Evolutionary conservation across 2,329 filamentous ascomycete species (phyloP), one percentile per base, ranked within the genome.

Genomic region (Aspergillus neoniger): DNA sequence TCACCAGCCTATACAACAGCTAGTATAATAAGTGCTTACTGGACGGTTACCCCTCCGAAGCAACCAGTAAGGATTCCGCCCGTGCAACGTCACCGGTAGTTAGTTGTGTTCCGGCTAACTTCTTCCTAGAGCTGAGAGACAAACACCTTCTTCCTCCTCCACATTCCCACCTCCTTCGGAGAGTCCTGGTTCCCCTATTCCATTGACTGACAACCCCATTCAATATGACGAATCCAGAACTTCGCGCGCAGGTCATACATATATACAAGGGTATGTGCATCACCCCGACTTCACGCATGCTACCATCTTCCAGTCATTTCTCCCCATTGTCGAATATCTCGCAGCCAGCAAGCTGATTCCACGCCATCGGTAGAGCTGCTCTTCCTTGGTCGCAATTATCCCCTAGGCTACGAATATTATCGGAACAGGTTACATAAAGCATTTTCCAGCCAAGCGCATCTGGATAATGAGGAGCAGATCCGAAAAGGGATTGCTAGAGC

Each of bases 361-460:
- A 47, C 23, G 32, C 12, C n/a, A 21, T 50, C 21, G 5, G 48
- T 36, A 96, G 92, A 96, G 70, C 86, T 97, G 10, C 84, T 99
- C 47, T 88, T 89, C 70, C 82, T 98, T 14, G 92, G 94, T 36
- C 86, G 88, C 58, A 90, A 94, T 60, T 98, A 98, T 70, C 94
- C 95, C 1, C 82, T 90, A 15, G 95, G 95, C 50, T 96, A 87
- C 79, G 79, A 82, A 30, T 97, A 93, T 79, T 97, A 96, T 74
- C 86, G 90, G 10, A 85, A 87, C 7, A 86, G 92, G 2, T 80
- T 97, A 9, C 92, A 97, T 79, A 87, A 87, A 62, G 94, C 94
- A 0, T 99, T 98, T 78, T 86, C 88, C 66, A 86, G 87, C 50
- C 92, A 96, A 68, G 85, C 88, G 2, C 77, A 83, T 43, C 72